Evolutionary conservation across 306 rosid species (phyloP).

Genomic region (Cercis canadensis): DNA sequence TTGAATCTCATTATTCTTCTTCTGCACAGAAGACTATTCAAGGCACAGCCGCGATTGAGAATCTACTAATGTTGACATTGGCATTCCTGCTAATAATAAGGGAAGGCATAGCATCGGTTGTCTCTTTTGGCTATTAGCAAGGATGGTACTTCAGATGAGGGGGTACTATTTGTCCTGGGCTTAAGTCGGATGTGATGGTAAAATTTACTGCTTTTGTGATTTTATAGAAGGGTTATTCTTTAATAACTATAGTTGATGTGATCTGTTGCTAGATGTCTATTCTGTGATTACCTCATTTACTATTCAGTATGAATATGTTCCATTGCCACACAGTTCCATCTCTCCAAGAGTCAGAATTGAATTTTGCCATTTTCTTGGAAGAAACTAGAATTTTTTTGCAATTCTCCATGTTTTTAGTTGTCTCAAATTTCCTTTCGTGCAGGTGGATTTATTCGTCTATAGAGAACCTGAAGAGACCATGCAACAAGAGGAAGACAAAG

Average conservation of each 20-base stretch:
- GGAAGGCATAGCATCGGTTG: constrained; percentile 90
- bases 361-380: not conserved
- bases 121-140: constrained; percentile 81
- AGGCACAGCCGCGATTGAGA: too few species aligned
- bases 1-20: too few species aligned
- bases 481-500: constrained; percentile 71
- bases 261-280: constrained; percentile 6
- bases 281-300: not conserved
- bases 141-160: constrained; percentile 90
- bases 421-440: constrained; percentile 23
- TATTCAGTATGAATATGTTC: not conserved
- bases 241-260: not conserved
- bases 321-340: not conserved
- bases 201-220: constrained; percentile 8
- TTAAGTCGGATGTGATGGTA: constrained; percentile 87
- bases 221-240: not conserved
- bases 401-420: not conserved
- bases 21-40: too few species aligned
- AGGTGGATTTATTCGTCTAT: constrained; percentile 90
- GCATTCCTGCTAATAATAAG: constrained; percentile 89
- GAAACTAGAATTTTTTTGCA: not conserved
- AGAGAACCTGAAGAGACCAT: constrained; percentile 89
- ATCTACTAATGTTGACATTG: constrained; percentile 85
- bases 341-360: not conserved
- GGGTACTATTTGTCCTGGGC: constrained; percentile 73